Conservation (phyloP, 306 rosid species). For the Gynostemma pentaphyllum region DNA sequence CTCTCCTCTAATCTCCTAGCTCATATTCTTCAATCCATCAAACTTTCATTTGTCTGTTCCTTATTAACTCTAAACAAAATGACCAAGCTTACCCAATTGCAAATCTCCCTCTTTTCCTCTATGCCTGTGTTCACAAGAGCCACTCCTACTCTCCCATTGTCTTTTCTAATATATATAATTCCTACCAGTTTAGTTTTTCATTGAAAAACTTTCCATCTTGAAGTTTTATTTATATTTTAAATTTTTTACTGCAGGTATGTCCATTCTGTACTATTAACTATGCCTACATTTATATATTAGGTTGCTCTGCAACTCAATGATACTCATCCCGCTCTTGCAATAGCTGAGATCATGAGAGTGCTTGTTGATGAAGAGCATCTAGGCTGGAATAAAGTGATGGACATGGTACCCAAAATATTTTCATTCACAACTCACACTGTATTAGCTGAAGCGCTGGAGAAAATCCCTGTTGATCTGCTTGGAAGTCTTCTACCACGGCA, state of each 20-base stretch:
- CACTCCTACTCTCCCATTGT: not conserved
- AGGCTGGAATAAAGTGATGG: constrained; percentile 54
- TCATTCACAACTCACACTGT: constrained; percentile 62
- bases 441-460: constrained; percentile 54
- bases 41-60: not conserved
- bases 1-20: not conserved
- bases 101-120: not conserved
- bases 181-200: not conserved
- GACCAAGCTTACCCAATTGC: not conserved
- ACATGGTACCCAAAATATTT: constrained; percentile 41
- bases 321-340: constrained; percentile 68
- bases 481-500: constrained; percentile 70
- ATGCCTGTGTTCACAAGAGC: not conserved
- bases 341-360: constrained; percentile 56
- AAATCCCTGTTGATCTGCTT: constrained; percentile 57
- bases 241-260: not conserved
- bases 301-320: constrained; percentile 68
- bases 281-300: constrained; percentile 23
- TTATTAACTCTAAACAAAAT: not conserved
- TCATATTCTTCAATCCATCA: not conserved
- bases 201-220: not conserved
- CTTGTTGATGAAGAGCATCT: constrained; percentile 62
- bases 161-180: not conserved
- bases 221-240: constrained; percentile 10
- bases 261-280: constrained; percentile 8